Base-by-base conservation (phyloP, 2,329 filamentous ascomycete genomes). In the Acrodontium crateriforme region DNA sequence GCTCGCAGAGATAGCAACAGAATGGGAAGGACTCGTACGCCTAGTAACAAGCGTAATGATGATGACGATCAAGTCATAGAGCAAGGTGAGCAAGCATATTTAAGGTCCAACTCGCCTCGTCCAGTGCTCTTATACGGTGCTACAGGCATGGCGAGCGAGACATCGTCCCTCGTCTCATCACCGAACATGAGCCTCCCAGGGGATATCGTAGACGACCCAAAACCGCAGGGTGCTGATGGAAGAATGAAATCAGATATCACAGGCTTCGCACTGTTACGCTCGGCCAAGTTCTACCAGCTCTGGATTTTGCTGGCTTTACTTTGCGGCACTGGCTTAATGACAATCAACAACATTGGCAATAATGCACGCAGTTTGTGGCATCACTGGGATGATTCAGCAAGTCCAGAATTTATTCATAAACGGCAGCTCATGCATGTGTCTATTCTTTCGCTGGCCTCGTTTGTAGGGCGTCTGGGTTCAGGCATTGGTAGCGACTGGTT, bases 271-370 rank as follows among this genome's bases (percentile, higher is more conserved):
- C 65, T 98, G 49, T 58, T 93, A 17, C 63, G 62, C 29, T 73
- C 69, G 35, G 46, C 74, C 25, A 78, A 91, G 40, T 98, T 95
- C 55, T 95, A 85, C 84, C 79, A 91, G 47, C 59, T 92, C 16
- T 95, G 91, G 54, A 55, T 69, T 32, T 74, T 93, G 41, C 81
- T 98, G 69, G 84, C 77, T 20, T 69, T 94, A n/a, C 63, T 95
- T 37, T 83, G 84, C 4, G 89, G 89, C 28, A 79, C 94, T 44
- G 89, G 89, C 8, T 61, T 98, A 40, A 98, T 98, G 89, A 95
- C 87, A 1, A 98, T 98, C 58, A 98, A 98, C 60, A 98, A 98
- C 45, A 93, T 95, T 47, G 89, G 89, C 23, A 91, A 93, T 49
- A 74, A 85, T 44, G 60, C 65, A 33, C 80, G 82, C 49, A 83